Conservation (phyloP, 2,329 filamentous ascomycete species). For the Paecilomyces dactylethromorphus region DNA sequence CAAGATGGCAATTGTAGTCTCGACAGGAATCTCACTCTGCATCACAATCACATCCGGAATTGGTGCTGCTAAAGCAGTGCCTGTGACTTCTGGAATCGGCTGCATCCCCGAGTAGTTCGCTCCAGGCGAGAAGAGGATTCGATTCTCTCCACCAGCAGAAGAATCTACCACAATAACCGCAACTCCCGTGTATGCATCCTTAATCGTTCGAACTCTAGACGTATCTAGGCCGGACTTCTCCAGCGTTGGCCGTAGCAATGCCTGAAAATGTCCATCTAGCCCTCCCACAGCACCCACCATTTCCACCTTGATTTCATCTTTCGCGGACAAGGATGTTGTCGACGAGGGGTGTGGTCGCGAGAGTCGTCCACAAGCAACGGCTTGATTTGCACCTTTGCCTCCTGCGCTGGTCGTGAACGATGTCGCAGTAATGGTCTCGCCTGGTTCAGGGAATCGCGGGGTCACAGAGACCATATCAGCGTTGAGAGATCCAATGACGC, state of each 20-base stretch:
- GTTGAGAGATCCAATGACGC: conserved; percentile 87
- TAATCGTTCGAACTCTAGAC: conserved; percentile 43
- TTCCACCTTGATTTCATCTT: conserved; percentile 43
- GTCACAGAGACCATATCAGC: conserved; percentile 89
- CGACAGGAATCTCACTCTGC: conserved; percentile 70
- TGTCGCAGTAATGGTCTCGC: conserved; percentile 78
- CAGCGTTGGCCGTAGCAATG: conserved; percentile 54
- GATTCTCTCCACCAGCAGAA: conserved; percentile 62
- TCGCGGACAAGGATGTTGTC: conserved; percentile 11
- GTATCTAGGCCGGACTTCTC: conserved; percentile 57
- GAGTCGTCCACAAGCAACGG: conserved; percentile 77
- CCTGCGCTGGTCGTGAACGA: conserved; percentile 76
- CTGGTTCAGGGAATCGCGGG: conserved; percentile 70
- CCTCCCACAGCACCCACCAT: conserved; percentile 70
- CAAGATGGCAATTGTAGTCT: conserved; percentile 59
- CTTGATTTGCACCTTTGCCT: conserved; percentile 95
- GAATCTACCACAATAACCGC: conserved; percentile 72
- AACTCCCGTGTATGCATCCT: conserved; percentile 56
- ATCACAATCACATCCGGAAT: conserved; percentile 61
- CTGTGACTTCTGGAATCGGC: conserved; percentile 31
- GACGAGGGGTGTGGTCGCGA: conserved; percentile 49
- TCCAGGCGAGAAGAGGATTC: conserved; percentile 67
- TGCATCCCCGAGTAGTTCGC: conserved; percentile 54
- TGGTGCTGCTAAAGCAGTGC: conserved; percentile 28
- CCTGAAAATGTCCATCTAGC: conserved; percentile 56